These are phyloP conservation scores for Aspergillus bertholletiae DNA, from an alignment of 495 filamentous ascomycete species.

Conservation along the genomic window DNA sequence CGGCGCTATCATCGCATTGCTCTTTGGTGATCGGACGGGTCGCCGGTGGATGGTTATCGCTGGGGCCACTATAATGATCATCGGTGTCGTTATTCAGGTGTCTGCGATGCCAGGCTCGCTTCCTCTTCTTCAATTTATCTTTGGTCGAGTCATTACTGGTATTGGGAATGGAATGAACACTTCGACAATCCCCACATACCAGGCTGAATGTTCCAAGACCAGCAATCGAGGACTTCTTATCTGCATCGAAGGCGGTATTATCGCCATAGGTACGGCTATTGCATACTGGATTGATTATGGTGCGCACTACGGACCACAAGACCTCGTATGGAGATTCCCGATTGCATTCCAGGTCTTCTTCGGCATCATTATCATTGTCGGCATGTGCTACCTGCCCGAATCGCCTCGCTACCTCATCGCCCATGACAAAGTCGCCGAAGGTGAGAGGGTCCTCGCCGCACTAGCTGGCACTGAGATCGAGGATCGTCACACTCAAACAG, in stretches of 20 bases:
- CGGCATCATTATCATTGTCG: conserved; percentile 52
- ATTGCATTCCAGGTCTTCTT: conserved; percentile 72
- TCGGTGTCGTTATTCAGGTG: conserved; percentile 68
- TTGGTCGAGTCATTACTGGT: conserved; percentile 66
- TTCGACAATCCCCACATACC: conserved; percentile 66
- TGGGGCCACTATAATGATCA: conserved; percentile 66
- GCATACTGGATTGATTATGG: conserved; percentile 79
- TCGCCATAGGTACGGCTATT: conserved; percentile 66
- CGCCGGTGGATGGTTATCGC: conserved; percentile 54
- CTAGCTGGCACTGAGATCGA: conserved; percentile 10
- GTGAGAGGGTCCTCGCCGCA: conserved; percentile 45
- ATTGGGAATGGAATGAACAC: conserved; percentile 70
- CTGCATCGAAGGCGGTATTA: conserved; percentile 68
- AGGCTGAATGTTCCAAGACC: conserved; percentile 62
- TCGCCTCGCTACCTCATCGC: conserved; percentile 67
- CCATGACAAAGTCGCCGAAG: conserved; percentile 52
- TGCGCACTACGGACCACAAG: conserved; percentile 42
- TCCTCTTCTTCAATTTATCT: conserved; percentile 58
- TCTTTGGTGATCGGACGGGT: conserved; percentile 61
- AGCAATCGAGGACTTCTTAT: conserved; percentile 69
- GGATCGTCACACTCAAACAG: conserved; percentile 16
- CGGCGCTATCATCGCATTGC: conserved; percentile 63
- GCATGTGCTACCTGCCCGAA: conserved; percentile 61
- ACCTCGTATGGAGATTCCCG: conserved; percentile 53
- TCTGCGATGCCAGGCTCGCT: conserved; percentile 35